These are phyloP conservation scores for Cyberlindnera subsufficiens DNA, from an alignment of 805 yeast species.

Conservation along the genomic window DNA sequence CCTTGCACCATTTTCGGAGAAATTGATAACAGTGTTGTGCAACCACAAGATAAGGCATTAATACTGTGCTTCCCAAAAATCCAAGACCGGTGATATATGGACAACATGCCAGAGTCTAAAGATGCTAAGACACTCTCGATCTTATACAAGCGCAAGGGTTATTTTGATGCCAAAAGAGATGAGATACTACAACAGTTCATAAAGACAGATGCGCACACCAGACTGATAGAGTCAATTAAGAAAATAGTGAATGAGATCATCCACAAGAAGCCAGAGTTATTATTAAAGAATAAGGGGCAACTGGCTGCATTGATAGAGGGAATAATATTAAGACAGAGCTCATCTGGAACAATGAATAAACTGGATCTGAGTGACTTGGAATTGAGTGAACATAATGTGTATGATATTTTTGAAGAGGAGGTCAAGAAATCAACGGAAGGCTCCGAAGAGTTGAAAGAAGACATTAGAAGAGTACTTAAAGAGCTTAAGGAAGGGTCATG, in stretches of 20 bases:
- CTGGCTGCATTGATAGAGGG: constrained; percentile 21
- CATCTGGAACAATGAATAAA: neutral
- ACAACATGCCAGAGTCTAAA: neutral
- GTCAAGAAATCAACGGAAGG: constrained; percentile 13
- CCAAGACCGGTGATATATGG: neutral
- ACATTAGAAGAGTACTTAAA: constrained; percentile 5
- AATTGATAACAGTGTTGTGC: too few species aligned
- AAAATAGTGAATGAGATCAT: constrained; percentile 12
- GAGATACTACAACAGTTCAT: constrained; percentile 12
- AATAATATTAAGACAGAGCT: constrained; percentile 8
- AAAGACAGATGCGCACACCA: constrained; percentile 10
- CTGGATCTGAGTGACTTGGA: constrained; percentile 1
- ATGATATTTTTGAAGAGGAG: constrained; percentile 17
- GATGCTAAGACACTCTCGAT: neutral
- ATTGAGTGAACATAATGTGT: constrained; percentile 3
- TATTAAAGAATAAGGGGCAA: constrained; percentile 20
- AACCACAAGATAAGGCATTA: too few species aligned
- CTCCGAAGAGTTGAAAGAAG: constrained; percentile 8
- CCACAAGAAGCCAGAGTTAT: constrained; percentile 16
- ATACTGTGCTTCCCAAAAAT: neutral
- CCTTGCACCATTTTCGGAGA: too few species aligned
- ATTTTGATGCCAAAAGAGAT: constrained; percentile 16
- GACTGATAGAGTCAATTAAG: constrained; percentile 11
- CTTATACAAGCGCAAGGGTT: constrained; percentile 16
- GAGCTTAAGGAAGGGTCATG: constrained; percentile 2